Base-by-base conservation (phyloP, 1,139 yeast species). In the Arxiozyma telluris region DNA sequence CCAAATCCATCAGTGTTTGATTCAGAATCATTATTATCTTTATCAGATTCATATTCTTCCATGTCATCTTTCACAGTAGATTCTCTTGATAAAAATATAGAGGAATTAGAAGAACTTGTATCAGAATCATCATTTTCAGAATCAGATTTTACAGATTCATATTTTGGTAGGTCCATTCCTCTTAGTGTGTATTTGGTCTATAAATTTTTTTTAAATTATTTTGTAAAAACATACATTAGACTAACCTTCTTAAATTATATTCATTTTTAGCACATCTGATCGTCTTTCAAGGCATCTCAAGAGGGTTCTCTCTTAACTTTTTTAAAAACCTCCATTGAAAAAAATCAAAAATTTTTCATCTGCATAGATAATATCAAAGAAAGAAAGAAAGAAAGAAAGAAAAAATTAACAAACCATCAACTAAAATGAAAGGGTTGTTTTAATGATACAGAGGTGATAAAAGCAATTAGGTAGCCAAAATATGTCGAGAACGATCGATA, bases 31-130 rank as follows among this genome's bases (percentile, higher is more conserved):
- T 30, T 49, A 30, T 6, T 25, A 17, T 44, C 47, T 15, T 30
- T 30, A 21, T 50, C 50, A 25, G 49, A 50, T 15, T 53, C 59
- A 15, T 52, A 54, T 6, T 56, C 57, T 22, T 53, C 51, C 15
- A 50, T 53, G 8, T 53, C 55, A 4, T 44, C 49, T 4, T 47
- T 18, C 12, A 47, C 43, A n/a, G 59, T 53, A 17, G 53, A 44
- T 30, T 57, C 56, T 43, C 57, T 54, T 2, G 57, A 54, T 3
- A 20, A 22, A 4, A 34, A 18, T 23, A 22, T 23, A 3, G 58
- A 53, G 1, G 54, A 18, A 11, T 12, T 21, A 17, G 48, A 18
- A n/a, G 45, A 51, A 15, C 45, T 49, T 4, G 50, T 34, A 44
- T 50, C 54, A 11, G 55, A 52, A 46, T 48, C 52, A 17, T 41